Base-by-base conservation (phyloP, 2,329 filamentous ascomycete genomes). In the Amphichorda felina region DNA sequence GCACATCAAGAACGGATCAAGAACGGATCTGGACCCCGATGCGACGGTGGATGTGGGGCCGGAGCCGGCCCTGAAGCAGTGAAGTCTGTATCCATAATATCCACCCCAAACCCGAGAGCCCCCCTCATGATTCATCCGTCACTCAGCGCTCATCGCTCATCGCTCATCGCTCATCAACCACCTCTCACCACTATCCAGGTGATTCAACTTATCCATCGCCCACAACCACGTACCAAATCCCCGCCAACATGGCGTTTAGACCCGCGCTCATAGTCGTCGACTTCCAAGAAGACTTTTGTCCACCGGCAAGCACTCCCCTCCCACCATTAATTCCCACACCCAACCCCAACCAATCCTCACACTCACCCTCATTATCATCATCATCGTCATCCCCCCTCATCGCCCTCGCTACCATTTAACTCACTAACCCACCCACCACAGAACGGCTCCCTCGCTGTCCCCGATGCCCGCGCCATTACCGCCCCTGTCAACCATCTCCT, bases 281-380 rank as follows among this genome's bases (percentile, higher is more conserved):
- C 57, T 70, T 94, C 51, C 91, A 96, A 59, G 82, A 95, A 57
- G 89, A 96, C 63, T 96, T 95, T 57, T 94, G 86, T 56, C 83
- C 84, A 40, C 87, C 88, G 10, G 86, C 91, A 61, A 62, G 79
- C n/a, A n/a, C n/a, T n/a, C n/a, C n/a, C n/a, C 62, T 27, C 16
- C 26, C 19, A 27, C 30, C n/a, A 21, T 26, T 15, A 24, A 32
- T 27, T 16, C 21, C 21, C 28, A 10, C 25, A 21, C 27, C 19
- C 16, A 33, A 25, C 29, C 35, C 26, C 25, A 39, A 18, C 30
- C 29, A 7, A 10, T n/a, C 32, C 14, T 16, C 38, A 13, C n/a
- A n/a, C n/a, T n/a, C n/a, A n/a, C n/a, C n/a, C n/a, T n/a, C n/a
- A n/a, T n/a, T n/a, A n/a, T n/a, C n/a, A n/a, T n/a, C 25, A 4